phyloP scores from a whole-genome alignment of 352 stramenopile genomes.

The Phytophthora cactorum region DNA sequence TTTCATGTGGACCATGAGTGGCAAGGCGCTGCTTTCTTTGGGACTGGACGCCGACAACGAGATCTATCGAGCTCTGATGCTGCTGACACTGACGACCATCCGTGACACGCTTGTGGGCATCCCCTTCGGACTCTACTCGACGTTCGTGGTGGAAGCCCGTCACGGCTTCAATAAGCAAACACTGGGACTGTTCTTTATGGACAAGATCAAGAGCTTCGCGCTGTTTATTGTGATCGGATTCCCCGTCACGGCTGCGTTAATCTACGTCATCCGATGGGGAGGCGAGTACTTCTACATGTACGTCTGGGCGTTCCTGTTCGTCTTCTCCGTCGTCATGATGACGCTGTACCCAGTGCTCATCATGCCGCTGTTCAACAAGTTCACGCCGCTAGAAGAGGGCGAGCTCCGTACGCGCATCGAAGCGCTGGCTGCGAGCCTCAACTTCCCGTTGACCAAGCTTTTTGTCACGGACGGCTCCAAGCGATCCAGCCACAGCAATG shows the following conservation, averaged over 20 bases:
- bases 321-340: conserved; percentile 95
- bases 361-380: conserved; percentile 99
- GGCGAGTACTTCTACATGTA: conserved; percentile 90
- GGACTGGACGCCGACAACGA: conserved; percentile 79
- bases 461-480: conserved; percentile 98
- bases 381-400: conserved; percentile 88
- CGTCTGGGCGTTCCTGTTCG: conserved; percentile 95
- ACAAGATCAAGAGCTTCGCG: conserved; percentile 94
- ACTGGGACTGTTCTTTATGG: conserved; percentile 92
- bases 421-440: conserved; percentile 86
- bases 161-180: conserved; percentile 99
- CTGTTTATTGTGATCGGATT: conserved; percentile 89
- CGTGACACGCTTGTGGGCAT: conserved; percentile 65
- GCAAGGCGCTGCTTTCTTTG: conserved; percentile 55
- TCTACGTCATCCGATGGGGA: conserved; percentile 78
- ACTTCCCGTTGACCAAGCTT: conserved; percentile 97
- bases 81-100: conserved; percentile 70
- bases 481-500: conserved; percentile 92
- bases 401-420: conserved; percentile 93
- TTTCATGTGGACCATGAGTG: conserved; percentile 93
- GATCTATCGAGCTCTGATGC: conserved; percentile 78
- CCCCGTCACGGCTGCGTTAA: conserved; percentile 65
- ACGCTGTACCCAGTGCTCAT: conserved; percentile 96
- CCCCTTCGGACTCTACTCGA: conserved; percentile 92
- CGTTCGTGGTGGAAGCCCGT: conserved; percentile 96